Conservation (phyloP, 148 eudicot species). For the Fagopyrum esculentum region DNA sequence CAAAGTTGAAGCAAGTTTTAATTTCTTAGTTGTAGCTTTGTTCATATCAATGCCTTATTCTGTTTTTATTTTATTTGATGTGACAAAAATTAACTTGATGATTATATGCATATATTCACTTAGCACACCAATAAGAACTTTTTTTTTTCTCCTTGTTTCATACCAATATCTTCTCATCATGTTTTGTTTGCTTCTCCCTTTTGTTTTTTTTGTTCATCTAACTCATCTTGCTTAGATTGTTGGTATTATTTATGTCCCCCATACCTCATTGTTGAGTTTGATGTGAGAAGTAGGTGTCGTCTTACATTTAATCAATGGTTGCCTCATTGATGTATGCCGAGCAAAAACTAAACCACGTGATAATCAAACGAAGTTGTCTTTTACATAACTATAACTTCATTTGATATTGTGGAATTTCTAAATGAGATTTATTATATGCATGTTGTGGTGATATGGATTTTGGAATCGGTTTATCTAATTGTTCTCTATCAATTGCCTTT, state of each 20-base stretch:
- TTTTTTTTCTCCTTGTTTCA: not conserved
- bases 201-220: not conserved
- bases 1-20: slow-evolving; percentile 24
- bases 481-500: no score
- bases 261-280: no score
- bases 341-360: no score
- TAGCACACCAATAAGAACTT: slow-evolving; percentile 61
- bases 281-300: no score
- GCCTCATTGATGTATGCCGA: no score
- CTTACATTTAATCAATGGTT: no score
- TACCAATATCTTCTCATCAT: not conserved
- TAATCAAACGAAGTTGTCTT: no score
- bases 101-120: slow-evolving; percentile 83
- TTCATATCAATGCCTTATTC: not conserved
- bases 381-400: no score
- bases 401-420: no score
- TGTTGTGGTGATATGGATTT: no score
- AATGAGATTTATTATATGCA: no score
- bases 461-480: no score
- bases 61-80: not conserved
- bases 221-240: not conserved
- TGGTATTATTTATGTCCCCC: not conserved
- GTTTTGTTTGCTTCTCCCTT: not conserved
- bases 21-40: slow-evolving; percentile 11
- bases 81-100: slow-evolving; percentile 55